Conservation (phyloP, 2,329 filamentous ascomycete species). For the Tolypocladium ovalisporum region DNA sequence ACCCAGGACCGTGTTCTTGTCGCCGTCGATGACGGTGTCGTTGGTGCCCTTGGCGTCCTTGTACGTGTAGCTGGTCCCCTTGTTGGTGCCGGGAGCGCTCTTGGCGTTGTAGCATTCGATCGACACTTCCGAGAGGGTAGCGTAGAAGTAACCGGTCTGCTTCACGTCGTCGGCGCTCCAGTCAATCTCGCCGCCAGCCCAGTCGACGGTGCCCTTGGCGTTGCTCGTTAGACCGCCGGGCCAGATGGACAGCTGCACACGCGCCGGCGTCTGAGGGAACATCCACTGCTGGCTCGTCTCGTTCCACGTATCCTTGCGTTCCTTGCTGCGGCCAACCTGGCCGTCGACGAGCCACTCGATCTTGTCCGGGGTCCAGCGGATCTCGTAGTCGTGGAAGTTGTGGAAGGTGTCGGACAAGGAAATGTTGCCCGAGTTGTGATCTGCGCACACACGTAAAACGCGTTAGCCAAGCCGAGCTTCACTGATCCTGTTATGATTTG, state of each 20-base stretch:
- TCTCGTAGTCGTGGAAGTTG: constrained; percentile 81
- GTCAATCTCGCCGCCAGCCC: constrained; percentile 85
- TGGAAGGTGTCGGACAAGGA: constrained; percentile 58
- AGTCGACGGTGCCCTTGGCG: constrained; percentile 72
- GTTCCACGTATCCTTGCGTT: constrained; percentile 79
- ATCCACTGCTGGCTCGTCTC: constrained; percentile 67
- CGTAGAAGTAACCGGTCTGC: constrained; percentile 79
- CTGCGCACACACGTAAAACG: constrained; percentile 30
- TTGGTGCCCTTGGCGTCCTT: constrained; percentile 56
- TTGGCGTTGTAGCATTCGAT: constrained; percentile 72
- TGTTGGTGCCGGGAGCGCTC: constrained; percentile 53
- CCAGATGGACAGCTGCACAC: constrained; percentile 92
- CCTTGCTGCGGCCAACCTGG: constrained; percentile 59
- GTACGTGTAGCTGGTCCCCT: constrained; percentile 66
- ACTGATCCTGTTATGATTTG: not conserved
- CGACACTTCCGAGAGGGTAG: constrained; percentile 64
- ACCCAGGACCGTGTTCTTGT: constrained; percentile 65
- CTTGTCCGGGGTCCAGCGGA: constrained; percentile 81
- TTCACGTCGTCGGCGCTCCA: constrained; percentile 73
- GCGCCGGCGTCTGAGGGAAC: constrained; percentile 84
- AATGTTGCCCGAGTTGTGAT: constrained; percentile 66
- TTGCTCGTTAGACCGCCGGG: constrained; percentile 76
- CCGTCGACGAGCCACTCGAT: constrained; percentile 86
- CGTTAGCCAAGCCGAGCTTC: constrained; percentile 1
- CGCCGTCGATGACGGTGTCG: constrained; percentile 63